Percentiles rank a stretch among this genome's conserved stretches.
Evolutionary conservation across 2,329 filamentous ascomycete species (phyloP).

Genomic region (Fusarium nelsonii): DNA sequence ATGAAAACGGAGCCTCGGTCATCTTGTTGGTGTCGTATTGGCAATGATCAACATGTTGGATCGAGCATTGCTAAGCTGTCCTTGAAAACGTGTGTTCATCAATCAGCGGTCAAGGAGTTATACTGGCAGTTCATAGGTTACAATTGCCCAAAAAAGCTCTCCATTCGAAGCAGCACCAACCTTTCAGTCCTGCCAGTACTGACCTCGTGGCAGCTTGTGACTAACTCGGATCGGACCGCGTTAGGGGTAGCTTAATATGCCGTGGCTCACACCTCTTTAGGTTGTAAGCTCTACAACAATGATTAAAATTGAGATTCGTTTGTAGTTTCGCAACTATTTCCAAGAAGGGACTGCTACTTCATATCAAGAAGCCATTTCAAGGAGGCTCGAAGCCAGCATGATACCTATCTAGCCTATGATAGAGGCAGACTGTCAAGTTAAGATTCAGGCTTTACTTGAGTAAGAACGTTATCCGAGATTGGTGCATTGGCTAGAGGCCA

Average conservation of each 20-base stretch:
- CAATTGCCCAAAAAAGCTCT: not conserved
- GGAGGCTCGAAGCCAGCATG: no score
- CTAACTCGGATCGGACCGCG: not conserved
- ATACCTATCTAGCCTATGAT: no score
- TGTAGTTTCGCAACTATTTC: not conserved
- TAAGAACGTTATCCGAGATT: no score
- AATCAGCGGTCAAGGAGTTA: not conserved
- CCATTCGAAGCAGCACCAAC: not conserved
- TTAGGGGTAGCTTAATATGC: not conserved
- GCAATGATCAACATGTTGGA: not conserved
- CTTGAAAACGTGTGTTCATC: not conserved
- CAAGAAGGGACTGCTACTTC: not conserved
- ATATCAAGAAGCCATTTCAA: not conserved
- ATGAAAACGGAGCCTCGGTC: not conserved
- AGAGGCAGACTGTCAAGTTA: no score
- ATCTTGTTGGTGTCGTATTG: not conserved
- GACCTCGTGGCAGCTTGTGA: not conserved
- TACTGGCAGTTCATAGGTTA: no score
- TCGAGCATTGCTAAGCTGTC: no score
- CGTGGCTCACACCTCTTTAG: no score
- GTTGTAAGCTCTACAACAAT: no score
- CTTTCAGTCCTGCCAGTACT: not conserved
- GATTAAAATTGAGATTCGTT: not conserved
- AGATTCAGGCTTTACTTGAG: no score
- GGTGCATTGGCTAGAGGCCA: no score